Evolutionary conservation across 164 flowering plant genomes (phyloP).

Genomic region (Liquidambar formosana): DNA sequence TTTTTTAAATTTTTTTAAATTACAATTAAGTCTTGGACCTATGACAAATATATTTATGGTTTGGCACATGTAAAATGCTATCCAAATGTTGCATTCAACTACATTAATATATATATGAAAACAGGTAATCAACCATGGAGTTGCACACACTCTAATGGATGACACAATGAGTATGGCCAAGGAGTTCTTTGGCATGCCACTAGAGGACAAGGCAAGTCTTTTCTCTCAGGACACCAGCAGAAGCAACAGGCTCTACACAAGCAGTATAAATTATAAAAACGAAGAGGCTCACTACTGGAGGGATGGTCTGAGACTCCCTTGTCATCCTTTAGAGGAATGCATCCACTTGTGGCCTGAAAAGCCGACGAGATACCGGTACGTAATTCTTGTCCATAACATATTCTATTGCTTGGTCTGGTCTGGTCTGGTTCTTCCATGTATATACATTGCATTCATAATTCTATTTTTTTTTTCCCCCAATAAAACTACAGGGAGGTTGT

Average conservation of each 20-base stretch:
- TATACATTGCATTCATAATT: too few species aligned
- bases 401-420: too few species aligned
- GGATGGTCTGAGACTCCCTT: too few species aligned
- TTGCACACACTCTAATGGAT: conserved; percentile 14
- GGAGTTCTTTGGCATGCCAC: conserved; percentile 39
- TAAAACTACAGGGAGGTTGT: background rate
- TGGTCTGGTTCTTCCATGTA: too few species aligned
- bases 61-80: background rate
- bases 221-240: conserved; percentile 25
- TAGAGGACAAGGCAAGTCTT: conserved; percentile 22
- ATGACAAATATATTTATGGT: background rate
- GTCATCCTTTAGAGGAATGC: conserved; percentile 23
- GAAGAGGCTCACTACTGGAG: too few species aligned
- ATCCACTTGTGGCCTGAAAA: conserved; percentile 44
- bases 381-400: conserved; percentile 4
- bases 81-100: background rate
- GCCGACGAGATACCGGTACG: conserved; percentile 41
- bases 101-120: too few species aligned
- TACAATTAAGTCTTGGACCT: background rate
- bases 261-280: conserved; percentile 8
- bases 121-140: conserved; percentile 44
- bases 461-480: too few species aligned
- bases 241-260: conserved; percentile 25
- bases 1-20: too few species aligned
- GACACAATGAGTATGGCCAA: conserved; percentile 18